These are phyloP conservation scores for Candida berthetii DNA, from an alignment of 805 yeast species.

Conservation along the genomic window DNA sequence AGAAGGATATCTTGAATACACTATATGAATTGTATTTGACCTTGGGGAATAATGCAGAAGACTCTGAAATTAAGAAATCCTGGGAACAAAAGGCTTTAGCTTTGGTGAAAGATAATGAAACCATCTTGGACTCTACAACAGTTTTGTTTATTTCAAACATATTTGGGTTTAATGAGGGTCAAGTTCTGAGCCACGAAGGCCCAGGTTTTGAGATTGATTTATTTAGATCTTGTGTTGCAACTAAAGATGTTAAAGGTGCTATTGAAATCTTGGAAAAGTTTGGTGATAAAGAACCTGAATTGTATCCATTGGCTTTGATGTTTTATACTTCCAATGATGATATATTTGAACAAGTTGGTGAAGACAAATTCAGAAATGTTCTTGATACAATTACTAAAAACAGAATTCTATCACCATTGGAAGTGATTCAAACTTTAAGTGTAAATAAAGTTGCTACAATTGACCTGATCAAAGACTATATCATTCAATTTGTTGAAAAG, in stretches of 20 bases:
- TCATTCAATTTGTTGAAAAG: conserved; percentile 52
- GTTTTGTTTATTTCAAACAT: conserved; percentile 35
- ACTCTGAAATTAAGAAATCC: conserved; percentile 26
- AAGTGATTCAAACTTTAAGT: conserved; percentile 65
- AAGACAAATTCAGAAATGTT: conserved; percentile 38
- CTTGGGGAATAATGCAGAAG: conserved; percentile 37
- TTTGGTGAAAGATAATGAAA: conserved; percentile 41
- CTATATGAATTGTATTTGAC: conserved; percentile 76
- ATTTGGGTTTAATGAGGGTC: conserved; percentile 46
- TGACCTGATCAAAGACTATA: conserved; percentile 65
- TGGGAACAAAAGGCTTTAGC: conserved; percentile 67
- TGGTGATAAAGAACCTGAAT: conserved; percentile 57
- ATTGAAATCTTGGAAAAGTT: conserved; percentile 49
- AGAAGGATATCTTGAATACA: conserved; percentile 68
- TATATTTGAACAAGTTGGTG: conserved; percentile 45
- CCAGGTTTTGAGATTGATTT: conserved; percentile 39
- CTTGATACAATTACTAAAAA: conserved; percentile 45
- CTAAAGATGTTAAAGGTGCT: conserved; percentile 52
- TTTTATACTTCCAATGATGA: conserved; percentile 53
- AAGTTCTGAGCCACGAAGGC: conserved; percentile 26
- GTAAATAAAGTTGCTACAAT: conserved; percentile 57
- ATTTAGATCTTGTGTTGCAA: conserved; percentile 58
- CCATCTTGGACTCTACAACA: conserved; percentile 47
- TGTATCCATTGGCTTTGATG: conserved; percentile 59
- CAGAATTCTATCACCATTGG: conserved; percentile 64